phyloP scores from a whole-genome alignment of 495 filamentous ascomycete genomes.

The Penicillium paradoxum region DNA sequence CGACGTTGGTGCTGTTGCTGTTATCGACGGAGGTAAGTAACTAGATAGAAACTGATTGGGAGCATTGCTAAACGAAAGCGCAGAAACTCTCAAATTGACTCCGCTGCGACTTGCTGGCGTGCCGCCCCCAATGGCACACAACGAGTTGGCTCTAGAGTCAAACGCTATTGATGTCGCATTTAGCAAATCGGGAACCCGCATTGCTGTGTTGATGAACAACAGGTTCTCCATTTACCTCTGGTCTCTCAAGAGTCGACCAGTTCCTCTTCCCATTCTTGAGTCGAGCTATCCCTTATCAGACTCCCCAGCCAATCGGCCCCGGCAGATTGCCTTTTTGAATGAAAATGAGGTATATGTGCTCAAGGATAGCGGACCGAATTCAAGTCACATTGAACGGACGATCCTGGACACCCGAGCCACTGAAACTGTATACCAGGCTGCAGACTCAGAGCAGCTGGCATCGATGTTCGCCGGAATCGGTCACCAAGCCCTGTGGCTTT shows the following conservation, averaged over 20 bases:
- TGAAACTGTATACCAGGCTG: conserved; percentile 27
- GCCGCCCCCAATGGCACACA: conserved; percentile 87
- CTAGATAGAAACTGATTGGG: background rate
- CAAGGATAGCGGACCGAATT: conserved; percentile 29
- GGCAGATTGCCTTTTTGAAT: conserved; percentile 41
- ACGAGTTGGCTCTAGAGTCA: conserved; percentile 59
- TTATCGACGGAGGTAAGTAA: conserved; percentile 75
- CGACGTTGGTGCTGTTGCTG: conserved; percentile 76
- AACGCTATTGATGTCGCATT: conserved; percentile 72
- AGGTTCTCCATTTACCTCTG: conserved; percentile 63
- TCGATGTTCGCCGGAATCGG: conserved; percentile 37
- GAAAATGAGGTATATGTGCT: conserved; percentile 44
- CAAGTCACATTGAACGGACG: conserved; percentile 34
- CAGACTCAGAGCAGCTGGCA: conserved; percentile 33
- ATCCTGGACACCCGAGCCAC: conserved; percentile 35
- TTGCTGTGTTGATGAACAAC: conserved; percentile 65
- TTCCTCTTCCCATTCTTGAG: conserved; percentile 41
- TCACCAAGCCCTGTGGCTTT: conserved; percentile 41
- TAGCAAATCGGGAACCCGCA: conserved; percentile 55
- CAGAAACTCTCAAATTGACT: conserved; percentile 69
- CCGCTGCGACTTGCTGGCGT: conserved; percentile 78
- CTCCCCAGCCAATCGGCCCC: conserved; percentile 27
- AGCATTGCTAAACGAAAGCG: conserved; percentile 15
- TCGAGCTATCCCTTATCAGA: conserved; percentile 44
- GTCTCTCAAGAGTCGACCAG: conserved; percentile 47